These are phyloP conservation scores for Lactarius psammicola DNA, from an alignment of 768 basidiomycete species.

Conservation along the genomic window DNA sequence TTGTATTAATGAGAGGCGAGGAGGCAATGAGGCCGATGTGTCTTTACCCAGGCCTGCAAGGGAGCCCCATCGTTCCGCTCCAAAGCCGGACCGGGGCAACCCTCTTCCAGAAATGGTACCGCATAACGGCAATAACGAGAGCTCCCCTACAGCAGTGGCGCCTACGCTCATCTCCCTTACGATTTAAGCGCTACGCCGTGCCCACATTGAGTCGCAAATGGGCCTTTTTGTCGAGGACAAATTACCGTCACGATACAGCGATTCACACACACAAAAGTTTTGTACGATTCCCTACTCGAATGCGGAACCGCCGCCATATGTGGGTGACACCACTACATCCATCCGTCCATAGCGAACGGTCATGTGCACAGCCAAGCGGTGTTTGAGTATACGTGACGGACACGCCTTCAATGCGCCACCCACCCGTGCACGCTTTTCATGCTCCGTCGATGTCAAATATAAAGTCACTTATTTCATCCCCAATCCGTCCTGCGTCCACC, in stretches of 20 bases:
- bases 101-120: not conserved
- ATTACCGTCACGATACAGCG: not conserved
- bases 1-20: not conserved
- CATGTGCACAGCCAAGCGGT: slow-evolving; percentile 2
- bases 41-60: not conserved
- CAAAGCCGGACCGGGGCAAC: not conserved
- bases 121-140: not conserved
- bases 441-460: not conserved
- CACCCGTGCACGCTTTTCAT: not conserved
- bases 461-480: not conserved
- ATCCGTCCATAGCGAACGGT: not conserved
- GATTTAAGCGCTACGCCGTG: not conserved
- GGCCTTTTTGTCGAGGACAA: not conserved
- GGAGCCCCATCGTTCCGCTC: not conserved
- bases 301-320: not conserved
- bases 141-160: not conserved
- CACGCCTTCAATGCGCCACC: not conserved
- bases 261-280: not conserved
- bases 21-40: not conserved
- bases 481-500: not conserved
- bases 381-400: not conserved
- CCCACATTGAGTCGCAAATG: not conserved
- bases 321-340: not conserved
- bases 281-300: not conserved
- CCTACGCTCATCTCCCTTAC: not conserved